A percentile compares a stretch with the other conserved stretches of the same genome.
phyloP scores from a whole-genome alignment of 2,329 filamentous ascomycete species.

The Cladosporium oxysporum region DNA sequence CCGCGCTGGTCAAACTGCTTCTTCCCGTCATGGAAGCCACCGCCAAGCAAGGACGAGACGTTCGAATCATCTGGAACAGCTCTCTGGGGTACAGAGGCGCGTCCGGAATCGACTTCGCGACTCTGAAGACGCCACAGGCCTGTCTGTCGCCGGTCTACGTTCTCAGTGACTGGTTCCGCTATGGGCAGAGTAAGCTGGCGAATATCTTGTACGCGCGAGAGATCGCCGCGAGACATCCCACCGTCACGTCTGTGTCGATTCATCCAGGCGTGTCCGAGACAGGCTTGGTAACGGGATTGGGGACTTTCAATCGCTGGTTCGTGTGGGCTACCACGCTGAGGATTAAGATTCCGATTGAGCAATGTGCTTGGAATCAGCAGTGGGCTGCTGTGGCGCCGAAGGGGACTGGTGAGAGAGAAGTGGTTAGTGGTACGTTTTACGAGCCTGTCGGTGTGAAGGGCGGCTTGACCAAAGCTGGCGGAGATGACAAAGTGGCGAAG shows the following conservation, averaged over 20 bases:
- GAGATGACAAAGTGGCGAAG: constrained; percentile 36
- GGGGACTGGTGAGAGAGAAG: constrained; percentile 12
- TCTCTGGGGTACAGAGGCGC: constrained; percentile 31
- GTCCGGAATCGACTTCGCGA: constrained; percentile 30
- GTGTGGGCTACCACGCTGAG: constrained; percentile 20
- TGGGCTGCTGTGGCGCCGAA: constrained; percentile 26
- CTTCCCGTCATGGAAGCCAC: constrained; percentile 31
- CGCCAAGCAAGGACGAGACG: constrained; percentile 28
- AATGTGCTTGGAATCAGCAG: constrained; percentile 28
- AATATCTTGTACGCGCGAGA: constrained; percentile 48
- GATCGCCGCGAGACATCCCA: constrained; percentile 43
- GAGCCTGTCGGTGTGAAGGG: constrained; percentile 39
- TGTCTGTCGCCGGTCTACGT: constrained; percentile 11
- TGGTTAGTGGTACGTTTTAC: constrained; percentile 40
- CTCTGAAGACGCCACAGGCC: constrained; percentile 31
- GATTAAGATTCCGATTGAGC: constrained; percentile 25
- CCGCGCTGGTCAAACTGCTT: constrained; percentile 36
- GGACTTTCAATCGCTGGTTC: constrained; percentile 5
- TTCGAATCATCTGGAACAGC: constrained; percentile 35
- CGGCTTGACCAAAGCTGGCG: constrained; percentile 30
- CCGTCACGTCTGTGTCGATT: constrained; percentile 40
- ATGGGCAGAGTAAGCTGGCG: constrained; percentile 52
- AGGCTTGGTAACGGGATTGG: constrained; percentile 28
- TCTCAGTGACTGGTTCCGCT: constrained; percentile 38
- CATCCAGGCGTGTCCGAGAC: constrained; percentile 48